These are phyloP conservation scores for Colletotrichum sp. DNA, from an alignment of 2,329 filamentous ascomycete genomes.

Conservation along the genomic window DNA sequence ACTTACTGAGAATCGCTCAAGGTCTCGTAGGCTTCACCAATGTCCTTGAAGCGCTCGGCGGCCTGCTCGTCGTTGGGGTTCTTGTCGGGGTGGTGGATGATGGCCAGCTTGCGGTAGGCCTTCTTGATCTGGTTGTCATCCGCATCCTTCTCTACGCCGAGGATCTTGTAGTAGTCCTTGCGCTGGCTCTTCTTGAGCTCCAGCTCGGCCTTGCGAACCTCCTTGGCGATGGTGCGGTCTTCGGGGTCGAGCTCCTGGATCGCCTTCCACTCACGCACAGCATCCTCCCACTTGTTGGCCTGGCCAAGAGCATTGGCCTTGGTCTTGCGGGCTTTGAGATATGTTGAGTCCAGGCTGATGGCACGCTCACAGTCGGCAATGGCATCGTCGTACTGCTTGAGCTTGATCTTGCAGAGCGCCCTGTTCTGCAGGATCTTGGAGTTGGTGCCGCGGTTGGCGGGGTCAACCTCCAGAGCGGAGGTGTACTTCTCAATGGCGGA, in stretches of 20 bases:
- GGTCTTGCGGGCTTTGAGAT: constrained; percentile 91
- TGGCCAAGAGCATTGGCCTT: constrained; percentile 89
- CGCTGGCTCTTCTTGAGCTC: constrained; percentile 97
- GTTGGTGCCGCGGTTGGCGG: constrained; percentile 88
- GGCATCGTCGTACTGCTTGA: constrained; percentile 84
- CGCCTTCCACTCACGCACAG: constrained; percentile 85
- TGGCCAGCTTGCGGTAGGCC: constrained; percentile 93
- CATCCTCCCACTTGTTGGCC: constrained; percentile 90
- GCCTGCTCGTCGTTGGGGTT: constrained; percentile 86
- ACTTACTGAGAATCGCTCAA: constrained; percentile 91
- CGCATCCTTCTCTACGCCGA: constrained; percentile 86
- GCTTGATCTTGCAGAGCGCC: constrained; percentile 80
- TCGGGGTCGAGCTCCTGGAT: constrained; percentile 83
- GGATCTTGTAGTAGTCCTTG: constrained; percentile 99
- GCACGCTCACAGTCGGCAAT: constrained; percentile 88
- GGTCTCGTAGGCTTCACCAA: constrained; percentile 95
- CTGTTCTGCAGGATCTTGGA: constrained; percentile 95
- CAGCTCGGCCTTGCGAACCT: constrained; percentile 88
- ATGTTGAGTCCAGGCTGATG: constrained; percentile 80
- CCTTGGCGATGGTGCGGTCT: constrained; percentile 80
- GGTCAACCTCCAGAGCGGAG: constrained; percentile 83
- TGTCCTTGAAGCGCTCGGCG: constrained; percentile 95
- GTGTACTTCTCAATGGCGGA: constrained; percentile 86
- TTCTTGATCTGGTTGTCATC: constrained; percentile 89
- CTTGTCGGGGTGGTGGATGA: constrained; percentile 96